Evolutionary conservation across 805 yeast genomes (phyloP), one percentile per base, ranked within the genome.

Genomic region (Schizosaccharomyces octosporus): DNA sequence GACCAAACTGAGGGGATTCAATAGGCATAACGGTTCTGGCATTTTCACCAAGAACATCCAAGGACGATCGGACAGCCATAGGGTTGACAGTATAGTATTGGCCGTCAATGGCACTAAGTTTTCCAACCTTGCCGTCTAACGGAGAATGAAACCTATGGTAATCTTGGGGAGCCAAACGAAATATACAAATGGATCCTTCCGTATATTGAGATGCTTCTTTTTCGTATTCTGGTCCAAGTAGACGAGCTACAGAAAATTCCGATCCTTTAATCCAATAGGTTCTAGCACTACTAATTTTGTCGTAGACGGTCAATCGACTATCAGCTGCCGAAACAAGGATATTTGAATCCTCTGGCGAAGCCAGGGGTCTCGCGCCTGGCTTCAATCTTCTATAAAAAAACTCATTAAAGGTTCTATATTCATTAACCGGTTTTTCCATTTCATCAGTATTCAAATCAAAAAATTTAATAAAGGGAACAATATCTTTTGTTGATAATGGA

Each of bases 71-170:
- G 42, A 93, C 79, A 0, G 97, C 97, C 97, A 90, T 90, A 0
- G 97, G 97, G 68, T 90, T 90, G 21, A 90, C 98, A 0, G 97
- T 90, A 69, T 87, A 90, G 69, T 90, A 90, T 67, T 88, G 93
- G 0, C 97, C 98, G 43, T 82, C 84, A 41, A 90, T 84, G 65
- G 75, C 77, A 59, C 75, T 75, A 17, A 90, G 82, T 62, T 79
- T 75, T 1, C 85, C 84, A 42, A 93, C 71, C 0, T 69, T 69
- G 1, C 97, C 97, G 63, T 78, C 79, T 1, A 93, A 89, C 0
- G 97, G 95, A 17, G 81, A 77, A 70, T 90, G 98, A 71, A 90
- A 89, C 57, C 98, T 74, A 69, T 90, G 98, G 68, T 90, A 90
- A 70, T 90, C 98, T 69, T 90, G 98, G 0, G 98, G 98, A 0